Evolutionary conservation across 768 basidiomycete genomes (phyloP), one percentile per base, ranked within the genome.

Genomic region (Tylopilus subfusipes): DNA sequence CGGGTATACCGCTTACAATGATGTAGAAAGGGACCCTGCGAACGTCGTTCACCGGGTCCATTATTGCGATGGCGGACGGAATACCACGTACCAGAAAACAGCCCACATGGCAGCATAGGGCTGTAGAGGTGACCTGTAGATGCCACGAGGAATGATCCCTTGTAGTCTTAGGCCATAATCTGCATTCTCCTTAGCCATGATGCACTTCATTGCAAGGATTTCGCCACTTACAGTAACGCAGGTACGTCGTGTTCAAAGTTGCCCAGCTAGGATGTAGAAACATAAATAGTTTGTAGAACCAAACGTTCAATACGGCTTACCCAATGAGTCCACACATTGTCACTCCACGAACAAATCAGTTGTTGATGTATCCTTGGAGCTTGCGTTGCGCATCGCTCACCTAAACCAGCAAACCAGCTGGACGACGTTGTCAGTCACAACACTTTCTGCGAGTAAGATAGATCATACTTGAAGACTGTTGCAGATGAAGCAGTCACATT

Each of bases 71-170:
- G 14, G 43, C 16, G 34, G 34, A 25, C 69, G 64, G 2, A 16
- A 31, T 48, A 73, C 68, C 57, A 73, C 76, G 69, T 78, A 82
- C 82, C 87, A 86, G 68, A 80, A 78, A 44, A 86, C 71, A 22
- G 84, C 88, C 82, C 87, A 88, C 67, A 81, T 84, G 16, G 86
- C 73, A 33, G 88, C 68, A 59, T 79, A 90, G 0, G 88, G 88
- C 63, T 88, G 86, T 25, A 85, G 68, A 3, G 63, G 57, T 59
- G 80, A 83, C 60, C 77, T 68, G 70, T 90, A 94, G 1, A 93
- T 81, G 19, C 77, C 75, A 29, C 62, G 76, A 53, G 85, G 76
- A 63, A 84, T 77, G 54, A 84, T 78, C 2, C 86, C 89, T 54
- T 50, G 62, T 18, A 14, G 24, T 51, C 21, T 56, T 42, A 63